Evolutionary conservation across 345 rosid species (phyloP).

Genomic region (Microcos paniculata): DNA sequence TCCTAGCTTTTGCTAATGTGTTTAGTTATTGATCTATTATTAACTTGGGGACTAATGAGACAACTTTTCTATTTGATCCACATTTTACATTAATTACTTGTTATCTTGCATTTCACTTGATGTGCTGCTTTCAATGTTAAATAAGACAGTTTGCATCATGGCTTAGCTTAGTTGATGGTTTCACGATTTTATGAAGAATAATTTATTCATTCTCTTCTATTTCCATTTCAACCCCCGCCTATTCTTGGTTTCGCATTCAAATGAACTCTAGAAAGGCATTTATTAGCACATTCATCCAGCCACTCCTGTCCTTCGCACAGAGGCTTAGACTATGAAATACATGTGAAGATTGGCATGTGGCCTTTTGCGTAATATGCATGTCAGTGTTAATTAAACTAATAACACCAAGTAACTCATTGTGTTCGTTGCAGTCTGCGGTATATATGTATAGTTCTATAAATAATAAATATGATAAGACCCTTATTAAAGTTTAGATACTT

Average conservation of each 20-base stretch:
- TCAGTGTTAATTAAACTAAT: not conserved
- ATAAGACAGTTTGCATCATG: not conserved
- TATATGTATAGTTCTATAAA: not conserved
- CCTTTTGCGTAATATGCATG: not conserved
- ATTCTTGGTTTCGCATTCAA: not conserved
- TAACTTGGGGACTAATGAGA: not conserved
- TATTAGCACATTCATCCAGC: not conserved
- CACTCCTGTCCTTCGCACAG: not conserved
- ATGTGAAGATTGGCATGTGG: not conserved
- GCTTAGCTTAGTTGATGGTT: not conserved
- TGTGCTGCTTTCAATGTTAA: not conserved
- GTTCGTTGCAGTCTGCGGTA: not conserved
- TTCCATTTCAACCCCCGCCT: not conserved
- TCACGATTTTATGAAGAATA: not conserved
- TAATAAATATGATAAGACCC: not conserved
- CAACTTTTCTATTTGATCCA: not conserved
- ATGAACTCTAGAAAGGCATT: not conserved
- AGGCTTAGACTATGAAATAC: not conserved
- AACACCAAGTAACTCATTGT: not conserved
- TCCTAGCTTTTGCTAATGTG: not conserved
- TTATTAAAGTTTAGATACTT: not conserved
- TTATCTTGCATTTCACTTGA: not conserved
- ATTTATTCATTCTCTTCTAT: not conserved
- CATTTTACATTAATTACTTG: not conserved
- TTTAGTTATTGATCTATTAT: not conserved